A percentile compares a stretch with the other conserved stretches of the same genome.
Conservation (phyloP, 116 monocot species). For the Phalaenopsis hybrid region DNA sequence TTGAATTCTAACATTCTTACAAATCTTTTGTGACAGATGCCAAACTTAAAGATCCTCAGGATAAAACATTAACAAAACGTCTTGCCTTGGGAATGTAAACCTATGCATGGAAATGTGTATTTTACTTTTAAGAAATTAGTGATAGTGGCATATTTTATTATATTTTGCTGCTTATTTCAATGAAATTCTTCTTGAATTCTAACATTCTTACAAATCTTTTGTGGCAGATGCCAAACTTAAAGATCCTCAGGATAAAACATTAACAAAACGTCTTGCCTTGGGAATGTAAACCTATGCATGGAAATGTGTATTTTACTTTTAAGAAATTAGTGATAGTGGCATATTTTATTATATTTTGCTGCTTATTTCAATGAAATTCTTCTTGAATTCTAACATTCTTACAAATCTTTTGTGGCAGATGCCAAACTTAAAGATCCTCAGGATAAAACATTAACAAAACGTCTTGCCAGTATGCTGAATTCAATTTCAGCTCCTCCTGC, state of each 20-base stretch:
- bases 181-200: background rate
- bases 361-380: too few relatives aligned
- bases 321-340: too few relatives aligned
- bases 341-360: too few relatives aligned
- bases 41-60: constrained; percentile 3
- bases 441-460: constrained; percentile 25
- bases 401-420: constrained; percentile 14
- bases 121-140: too few relatives aligned
- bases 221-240: constrained; percentile 16
- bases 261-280: constrained; percentile 17
- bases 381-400: background rate
- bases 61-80: constrained; percentile 24
- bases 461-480: constrained; percentile 33
- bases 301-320: too few relatives aligned
- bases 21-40: constrained; percentile 15
- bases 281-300: too few relatives aligned
- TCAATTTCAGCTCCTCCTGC: constrained; percentile 41
- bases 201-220: background rate
- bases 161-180: too few relatives aligned
- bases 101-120: too few relatives aligned
- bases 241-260: constrained; percentile 14
- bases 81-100: constrained; percentile 6
- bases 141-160: too few relatives aligned
- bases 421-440: background rate
- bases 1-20: background rate